Evolutionary conservation across 306 rosid genomes (phyloP), one percentile per base, ranked within the genome.

Genomic region (Castanea crenata): DNA sequence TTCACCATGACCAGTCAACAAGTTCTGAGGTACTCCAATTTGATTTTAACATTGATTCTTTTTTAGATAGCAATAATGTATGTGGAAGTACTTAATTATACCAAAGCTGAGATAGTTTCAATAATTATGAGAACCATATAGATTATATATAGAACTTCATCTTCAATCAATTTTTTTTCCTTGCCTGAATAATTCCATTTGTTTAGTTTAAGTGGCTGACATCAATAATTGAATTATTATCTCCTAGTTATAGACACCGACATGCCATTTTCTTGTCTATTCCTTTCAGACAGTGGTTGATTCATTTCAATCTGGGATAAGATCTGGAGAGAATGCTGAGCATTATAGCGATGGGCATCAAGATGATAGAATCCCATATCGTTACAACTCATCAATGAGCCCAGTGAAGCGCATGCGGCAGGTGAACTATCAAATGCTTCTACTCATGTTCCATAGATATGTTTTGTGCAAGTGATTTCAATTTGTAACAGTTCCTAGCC

Each of bases 321-420:
- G 74, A 74, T 73, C 76, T 76, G 85, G 81, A 80, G 92, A 87
- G 75, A 82, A 79, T 74, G 61, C 76, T 70, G 81, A 72, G 67
- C 76, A 69, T 54, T 78, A 90, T 51, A 19, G 46, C 51, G 87
- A 87, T 86, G 88, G 86, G 49, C 81, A 13, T 75, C 85, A 82
- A 75, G 92, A 87, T 82, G 88, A 10, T 81, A 88, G 80, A 81
- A 70, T 80, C 74, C 83, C 69, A 19, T n/a, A 72, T 86, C 84
- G 89, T 55, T 81, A 5, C 82, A 69, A 74, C 32, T 79, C 86
- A 34, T 78, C 80, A 80, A 81, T 88, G 92, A 92, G 88, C 81
- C 98, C 99, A 6, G 87, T 93, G 88, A 90, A 92, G 90, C 87
- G 85, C 76, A 95, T 80, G 83, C 98, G 98, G 56, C 77, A 70